Conservation (phyloP, 2,329 filamentous ascomycete species). For the Eutypa lata region DNA sequence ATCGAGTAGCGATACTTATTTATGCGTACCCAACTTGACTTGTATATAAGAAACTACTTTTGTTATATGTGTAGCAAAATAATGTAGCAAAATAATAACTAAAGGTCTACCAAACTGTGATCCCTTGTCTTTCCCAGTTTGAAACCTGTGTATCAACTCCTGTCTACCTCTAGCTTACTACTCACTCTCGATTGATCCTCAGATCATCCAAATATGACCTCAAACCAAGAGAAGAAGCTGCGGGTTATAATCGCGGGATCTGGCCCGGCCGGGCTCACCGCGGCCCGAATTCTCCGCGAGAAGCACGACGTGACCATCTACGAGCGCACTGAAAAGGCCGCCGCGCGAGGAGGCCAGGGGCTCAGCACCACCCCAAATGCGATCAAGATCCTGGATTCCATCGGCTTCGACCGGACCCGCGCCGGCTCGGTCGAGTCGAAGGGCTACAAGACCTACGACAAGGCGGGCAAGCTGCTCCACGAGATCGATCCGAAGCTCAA, state of each 20-base stretch:
- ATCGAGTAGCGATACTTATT: no score
- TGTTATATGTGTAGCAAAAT: no score
- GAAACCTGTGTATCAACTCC: no score
- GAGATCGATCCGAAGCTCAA: constrained; percentile 12
- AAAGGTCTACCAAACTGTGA: no score
- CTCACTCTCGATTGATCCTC: no score
- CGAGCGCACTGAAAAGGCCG: constrained; percentile 17
- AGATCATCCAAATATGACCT: neutral
- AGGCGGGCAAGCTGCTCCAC: constrained; percentile 11
- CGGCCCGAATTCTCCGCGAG: constrained; percentile 20
- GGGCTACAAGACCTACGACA: constrained; percentile 16
- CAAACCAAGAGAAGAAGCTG: constrained; percentile 7
- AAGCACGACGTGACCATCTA: constrained; percentile 20
- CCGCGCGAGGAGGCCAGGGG: constrained; percentile 17
- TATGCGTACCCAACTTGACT: no score
- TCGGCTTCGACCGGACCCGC: constrained; percentile 16
- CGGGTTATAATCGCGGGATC: constrained; percentile 20
- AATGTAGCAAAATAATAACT: no score
- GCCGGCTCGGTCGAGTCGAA: constrained; percentile 15
- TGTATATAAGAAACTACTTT: no score
- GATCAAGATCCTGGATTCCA: constrained; percentile 14
- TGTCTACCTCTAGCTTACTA: no score
- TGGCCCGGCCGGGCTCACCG: constrained; percentile 19
- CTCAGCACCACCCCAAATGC: constrained; percentile 20
- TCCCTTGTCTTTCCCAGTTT: no score